Percentiles rank a stretch among this genome's conserved stretches.
Evolutionary conservation across 306 rosid genomes (phyloP).

Genomic region (Cicer cuneatum): DNA sequence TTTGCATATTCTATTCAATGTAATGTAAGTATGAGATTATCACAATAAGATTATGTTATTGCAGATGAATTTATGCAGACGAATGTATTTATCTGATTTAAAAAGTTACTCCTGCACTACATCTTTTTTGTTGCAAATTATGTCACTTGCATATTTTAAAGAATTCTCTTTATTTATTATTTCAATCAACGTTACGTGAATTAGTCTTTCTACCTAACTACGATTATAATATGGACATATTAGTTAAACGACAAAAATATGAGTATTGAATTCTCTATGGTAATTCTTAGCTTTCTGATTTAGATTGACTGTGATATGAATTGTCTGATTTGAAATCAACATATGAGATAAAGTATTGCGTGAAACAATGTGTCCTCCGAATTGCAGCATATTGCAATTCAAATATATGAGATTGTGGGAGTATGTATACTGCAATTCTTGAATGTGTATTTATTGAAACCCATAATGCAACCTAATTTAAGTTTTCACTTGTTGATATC

Average conservation of each 20-base stretch:
- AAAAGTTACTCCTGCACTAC: not conserved
- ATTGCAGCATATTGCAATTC: no score
- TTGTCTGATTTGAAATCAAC: no score
- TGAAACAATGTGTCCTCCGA: no score
- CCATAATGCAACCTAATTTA: not conserved
- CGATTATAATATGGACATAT: not conserved
- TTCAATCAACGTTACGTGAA: not conserved
- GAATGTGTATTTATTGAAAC: not conserved
- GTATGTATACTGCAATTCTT: not conserved
- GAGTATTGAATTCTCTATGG: not conserved
- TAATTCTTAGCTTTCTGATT: no score
- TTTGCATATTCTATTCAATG: constrained; percentile 36
- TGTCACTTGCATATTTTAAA: not conserved
- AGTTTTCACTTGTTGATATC: no score
- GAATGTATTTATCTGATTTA: not conserved
- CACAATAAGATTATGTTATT: not conserved
- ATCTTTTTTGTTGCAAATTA: not conserved
- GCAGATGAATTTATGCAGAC: constrained; percentile 20
- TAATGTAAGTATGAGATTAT: constrained; percentile 24
- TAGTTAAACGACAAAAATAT: not conserved
- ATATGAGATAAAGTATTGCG: no score
- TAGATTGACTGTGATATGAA: no score
- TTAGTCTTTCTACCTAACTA: not conserved
- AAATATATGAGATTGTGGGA: not conserved
- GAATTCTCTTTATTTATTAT: not conserved